A percentile compares a stretch with the other conserved stretches of the same genome.
Conservation (phyloP, 352 stramenopile species). For the Peronospora destructor region DNA sequence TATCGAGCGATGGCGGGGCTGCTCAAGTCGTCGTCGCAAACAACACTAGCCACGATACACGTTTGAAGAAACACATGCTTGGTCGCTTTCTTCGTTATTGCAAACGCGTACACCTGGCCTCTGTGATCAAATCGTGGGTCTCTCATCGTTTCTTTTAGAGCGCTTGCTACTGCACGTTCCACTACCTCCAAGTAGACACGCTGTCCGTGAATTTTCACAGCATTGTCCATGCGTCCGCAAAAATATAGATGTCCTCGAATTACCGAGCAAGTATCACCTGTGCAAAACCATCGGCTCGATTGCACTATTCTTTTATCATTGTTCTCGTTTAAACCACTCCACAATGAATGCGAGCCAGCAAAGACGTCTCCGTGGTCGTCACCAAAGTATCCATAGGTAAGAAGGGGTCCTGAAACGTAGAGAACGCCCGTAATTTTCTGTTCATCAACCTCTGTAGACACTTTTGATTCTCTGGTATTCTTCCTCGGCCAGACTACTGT, state of each 20-base stretch:
- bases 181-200: constrained; percentile 45
- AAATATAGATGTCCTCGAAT: constrained; percentile 32
- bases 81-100: constrained; percentile 10
- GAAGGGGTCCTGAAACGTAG: constrained; percentile 27
- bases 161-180: constrained; percentile 27
- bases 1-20: constrained; percentile 4
- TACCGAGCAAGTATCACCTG: constrained; percentile 39
- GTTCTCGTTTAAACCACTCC: background rate
- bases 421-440: constrained; percentile 25
- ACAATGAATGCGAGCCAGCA: background rate
- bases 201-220: constrained; percentile 53
- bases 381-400: constrained; percentile 34
- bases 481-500: constrained; percentile 16
- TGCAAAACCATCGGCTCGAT: constrained; percentile 26
- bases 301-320: background rate
- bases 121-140: background rate
- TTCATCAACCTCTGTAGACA: background rate
- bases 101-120: constrained; percentile 21
- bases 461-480: background rate
- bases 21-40: constrained; percentile 4
- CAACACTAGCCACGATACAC: constrained; percentile 22
- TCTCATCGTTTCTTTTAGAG: constrained; percentile 9
- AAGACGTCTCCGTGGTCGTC: constrained; percentile 3
- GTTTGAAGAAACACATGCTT: constrained; percentile 14
- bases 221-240: constrained; percentile 36